A percentile compares a stretch with the other conserved stretches of the same genome.
Conservation (phyloP, 176 grass and related monocot species). For the Poa annua region DNA sequence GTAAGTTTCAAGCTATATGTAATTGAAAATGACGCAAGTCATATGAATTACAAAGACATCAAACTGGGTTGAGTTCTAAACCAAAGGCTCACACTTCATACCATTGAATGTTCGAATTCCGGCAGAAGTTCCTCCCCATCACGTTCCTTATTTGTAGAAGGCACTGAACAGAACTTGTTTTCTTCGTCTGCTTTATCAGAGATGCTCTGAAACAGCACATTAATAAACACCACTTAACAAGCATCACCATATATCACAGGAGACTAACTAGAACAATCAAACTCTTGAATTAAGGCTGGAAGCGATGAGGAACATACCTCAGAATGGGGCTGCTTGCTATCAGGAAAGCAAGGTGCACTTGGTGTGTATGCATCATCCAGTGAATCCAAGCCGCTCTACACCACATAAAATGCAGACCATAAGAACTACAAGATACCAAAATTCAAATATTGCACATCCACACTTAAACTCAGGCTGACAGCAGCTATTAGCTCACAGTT, state of each 20-base stretch:
- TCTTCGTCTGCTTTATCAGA: constrained; percentile 3
- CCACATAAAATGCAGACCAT: not conserved
- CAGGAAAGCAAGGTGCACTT: constrained; percentile 16
- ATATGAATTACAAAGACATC: not conserved
- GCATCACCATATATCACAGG: not conserved
- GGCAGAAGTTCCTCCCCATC: not conserved
- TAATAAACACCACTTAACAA: constrained; percentile 16
- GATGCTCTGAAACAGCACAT: constrained; percentile 31
- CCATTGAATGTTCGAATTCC: constrained; percentile 21
- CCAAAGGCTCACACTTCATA: not conserved
- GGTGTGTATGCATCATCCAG: constrained; percentile 14
- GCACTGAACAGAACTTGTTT: not conserved
- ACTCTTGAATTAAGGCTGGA: not conserved
- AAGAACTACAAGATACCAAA: constrained; percentile 1
- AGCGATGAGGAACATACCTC: not conserved
- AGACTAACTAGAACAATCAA: not conserved
- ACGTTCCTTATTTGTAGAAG: not conserved
- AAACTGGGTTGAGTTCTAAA: not conserved
- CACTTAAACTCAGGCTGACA: not conserved
- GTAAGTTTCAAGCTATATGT: not conserved
- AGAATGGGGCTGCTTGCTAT: constrained; percentile 18
- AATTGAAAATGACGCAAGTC: not conserved
- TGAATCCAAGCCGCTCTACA: constrained; percentile 18
- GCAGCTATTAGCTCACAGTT: constrained; percentile 15
- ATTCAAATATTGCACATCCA: not conserved